Percentiles rank a stretch among this genome's conserved stretches.
Conservation (phyloP, 176 grass and related monocot species). For the Oryza australiensis region DNA sequence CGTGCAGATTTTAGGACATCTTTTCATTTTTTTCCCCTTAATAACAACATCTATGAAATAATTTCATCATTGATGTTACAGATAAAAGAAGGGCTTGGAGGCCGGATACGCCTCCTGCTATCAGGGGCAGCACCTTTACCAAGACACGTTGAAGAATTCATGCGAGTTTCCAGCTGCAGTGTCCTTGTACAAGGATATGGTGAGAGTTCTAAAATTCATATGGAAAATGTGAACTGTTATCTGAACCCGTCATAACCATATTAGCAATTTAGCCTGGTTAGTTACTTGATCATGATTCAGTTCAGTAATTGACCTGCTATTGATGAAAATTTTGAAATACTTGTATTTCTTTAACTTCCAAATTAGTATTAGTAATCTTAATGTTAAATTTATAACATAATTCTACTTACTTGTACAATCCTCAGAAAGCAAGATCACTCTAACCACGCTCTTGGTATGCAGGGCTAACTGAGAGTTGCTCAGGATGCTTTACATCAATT, state of each 20-base stretch:
- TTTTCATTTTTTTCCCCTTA: background rate
- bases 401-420: background rate
- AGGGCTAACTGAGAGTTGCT: constrained; percentile 90
- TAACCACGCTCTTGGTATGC: constrained; percentile 18
- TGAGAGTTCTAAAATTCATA: constrained; percentile 25
- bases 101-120: constrained; percentile 71
- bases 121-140: constrained; percentile 90
- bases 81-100: constrained; percentile 86
- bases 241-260: background rate
- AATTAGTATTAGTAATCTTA: background rate
- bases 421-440: background rate
- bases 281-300: background rate
- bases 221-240: background rate
- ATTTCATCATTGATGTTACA: constrained; percentile 13
- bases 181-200: constrained; percentile 94
- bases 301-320: background rate
- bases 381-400: background rate
- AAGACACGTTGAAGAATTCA: constrained; percentile 83
- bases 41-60: background rate
- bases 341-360: background rate
- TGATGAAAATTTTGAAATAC: background rate
- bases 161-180: constrained; percentile 76
- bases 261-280: constrained; percentile 1
- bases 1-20: background rate
- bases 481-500: constrained; percentile 90